Evolutionary conservation across 306 rosid genomes (phyloP), one percentile per base, ranked within the genome.

Genomic region (Rosa lucieae): DNA sequence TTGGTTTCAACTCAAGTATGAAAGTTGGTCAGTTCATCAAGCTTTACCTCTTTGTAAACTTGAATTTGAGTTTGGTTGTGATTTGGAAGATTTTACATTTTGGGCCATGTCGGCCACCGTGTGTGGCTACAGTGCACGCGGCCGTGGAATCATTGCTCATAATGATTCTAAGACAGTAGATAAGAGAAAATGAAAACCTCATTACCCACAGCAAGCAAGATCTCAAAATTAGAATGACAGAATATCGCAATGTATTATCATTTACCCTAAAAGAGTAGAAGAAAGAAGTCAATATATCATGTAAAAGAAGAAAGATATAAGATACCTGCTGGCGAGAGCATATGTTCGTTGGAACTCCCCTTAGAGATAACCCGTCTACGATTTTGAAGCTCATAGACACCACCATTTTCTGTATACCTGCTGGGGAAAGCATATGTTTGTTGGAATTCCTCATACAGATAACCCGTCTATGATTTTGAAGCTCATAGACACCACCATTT

Each of bases 251-350:
- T 59, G 37, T 21, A 23, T 56, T 20, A 47, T n/a, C 35, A 23
- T 59, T 21, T 59, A 59, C 5, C 66, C 32, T 5, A 3, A 59
- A 23, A 70, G 11, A 10, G 56, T 40, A 21, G 53, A 70, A 12
- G 10, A 13, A 10, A n/a, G 14, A 40, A 55, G 3, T 40, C 8
- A 13, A 7, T 13, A 21, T 10, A n/a, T 59, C 37, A 59, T 12
- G 48, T 40, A 29, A 6, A 72, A 32, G 35, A 0, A 52, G 23
- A 51, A 29, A 21, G 6, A 70, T 35, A 32, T 8, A 5, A 2
- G 20, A 55, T 53, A 92, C 97, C 94, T 77, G 20, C 20, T 35
- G 77, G 85, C 72, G 80, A 69, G 53, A 78, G 17, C 13, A 55
- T 42, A 14, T 74, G 61, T 51, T 70, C 52, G 56, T 14, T 66